Evolutionary conservation across 1,139 yeast species (phyloP).

Genomic region (Geotrichum restrictum): DNA sequence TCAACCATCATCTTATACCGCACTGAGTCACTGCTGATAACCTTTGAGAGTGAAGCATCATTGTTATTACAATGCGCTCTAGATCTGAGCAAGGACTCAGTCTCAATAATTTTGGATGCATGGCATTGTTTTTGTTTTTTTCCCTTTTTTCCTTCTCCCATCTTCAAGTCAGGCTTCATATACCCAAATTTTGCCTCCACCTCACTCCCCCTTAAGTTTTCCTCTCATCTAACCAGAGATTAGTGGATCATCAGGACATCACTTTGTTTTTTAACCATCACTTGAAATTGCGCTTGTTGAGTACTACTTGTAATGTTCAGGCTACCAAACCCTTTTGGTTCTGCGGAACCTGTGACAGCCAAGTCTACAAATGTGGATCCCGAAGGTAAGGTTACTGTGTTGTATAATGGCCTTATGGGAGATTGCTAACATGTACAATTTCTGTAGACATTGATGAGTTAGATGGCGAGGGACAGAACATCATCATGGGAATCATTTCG

Average conservation of each 20-base stretch:
- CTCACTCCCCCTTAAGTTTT: no score
- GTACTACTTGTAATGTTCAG: slow-evolving; percentile 1
- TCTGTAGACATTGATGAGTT: slow-evolving; percentile 89
- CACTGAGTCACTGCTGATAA: no score
- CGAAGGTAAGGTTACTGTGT: slow-evolving; percentile 8
- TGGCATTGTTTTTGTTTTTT: background rate
- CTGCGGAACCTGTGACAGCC: background rate
- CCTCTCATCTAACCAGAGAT: background rate
- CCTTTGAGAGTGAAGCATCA: no score
- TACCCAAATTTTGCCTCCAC: no score
- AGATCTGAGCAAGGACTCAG: no score
- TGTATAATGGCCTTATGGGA: background rate
- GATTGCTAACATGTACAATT: slow-evolving; percentile 1
- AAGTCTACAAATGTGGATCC: slow-evolving; percentile 9
- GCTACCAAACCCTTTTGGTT: slow-evolving; percentile 2
- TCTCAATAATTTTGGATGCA: no score
- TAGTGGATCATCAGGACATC: background rate
- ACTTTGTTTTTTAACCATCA: background rate
- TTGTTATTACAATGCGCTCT: no score
- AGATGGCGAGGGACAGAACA: slow-evolving; percentile 83
- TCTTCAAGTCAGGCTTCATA: no score
- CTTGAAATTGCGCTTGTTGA: background rate
- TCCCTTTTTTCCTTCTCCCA: background rate
- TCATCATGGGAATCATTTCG: slow-evolving; percentile 77
- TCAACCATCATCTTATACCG: no score